Conservation (phyloP, 2,329 filamentous ascomycete species). For the Cephalotrichum gorgonifer region DNA sequence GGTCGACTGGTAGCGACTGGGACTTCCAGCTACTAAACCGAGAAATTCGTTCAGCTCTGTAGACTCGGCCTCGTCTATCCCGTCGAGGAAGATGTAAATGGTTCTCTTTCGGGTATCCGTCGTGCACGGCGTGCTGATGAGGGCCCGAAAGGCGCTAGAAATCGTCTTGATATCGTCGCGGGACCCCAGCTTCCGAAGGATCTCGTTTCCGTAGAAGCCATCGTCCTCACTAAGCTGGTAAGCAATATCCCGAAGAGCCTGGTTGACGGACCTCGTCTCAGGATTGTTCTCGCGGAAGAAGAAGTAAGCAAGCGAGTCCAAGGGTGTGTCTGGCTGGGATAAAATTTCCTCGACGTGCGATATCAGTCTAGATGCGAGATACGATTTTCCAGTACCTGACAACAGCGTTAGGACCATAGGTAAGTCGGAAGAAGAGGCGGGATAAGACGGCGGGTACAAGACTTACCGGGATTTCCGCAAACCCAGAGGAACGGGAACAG, state of each 20-base stretch:
- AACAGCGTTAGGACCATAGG: not conserved
- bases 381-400: slow-evolving; percentile 34
- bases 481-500: slow-evolving; percentile 31
- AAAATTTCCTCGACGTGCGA: slow-evolving; percentile 23
- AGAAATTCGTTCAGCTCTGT: slow-evolving; percentile 26
- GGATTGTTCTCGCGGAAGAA: slow-evolving; percentile 38
- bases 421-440: not conserved
- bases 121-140: slow-evolving; percentile 27
- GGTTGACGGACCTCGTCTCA: slow-evolving; percentile 30
- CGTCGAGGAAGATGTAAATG: slow-evolving; percentile 34
- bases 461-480: slow-evolving; percentile 28
- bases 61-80: slow-evolving; percentile 32
- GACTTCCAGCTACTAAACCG: slow-evolving; percentile 10
- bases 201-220: slow-evolving; percentile 29
- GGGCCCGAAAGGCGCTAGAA: slow-evolving; percentile 28
- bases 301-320: slow-evolving; percentile 28
- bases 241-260: slow-evolving; percentile 33
- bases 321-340: slow-evolving; percentile 14
- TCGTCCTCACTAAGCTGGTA: slow-evolving; percentile 36
- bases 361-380: slow-evolving; percentile 31
- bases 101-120: slow-evolving; percentile 20
- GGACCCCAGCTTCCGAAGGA: slow-evolving; percentile 21
- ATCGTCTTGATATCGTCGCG: slow-evolving; percentile 31
- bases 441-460: not conserved
- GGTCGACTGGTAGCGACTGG: slow-evolving; percentile 1